A percentile compares a stretch with the other conserved stretches of the same genome.
These are phyloP conservation scores for Phellopilus nigrolimitatus DNA, from an alignment of 1,284 basidiomycete genomes.

Conservation along the genomic window DNA sequence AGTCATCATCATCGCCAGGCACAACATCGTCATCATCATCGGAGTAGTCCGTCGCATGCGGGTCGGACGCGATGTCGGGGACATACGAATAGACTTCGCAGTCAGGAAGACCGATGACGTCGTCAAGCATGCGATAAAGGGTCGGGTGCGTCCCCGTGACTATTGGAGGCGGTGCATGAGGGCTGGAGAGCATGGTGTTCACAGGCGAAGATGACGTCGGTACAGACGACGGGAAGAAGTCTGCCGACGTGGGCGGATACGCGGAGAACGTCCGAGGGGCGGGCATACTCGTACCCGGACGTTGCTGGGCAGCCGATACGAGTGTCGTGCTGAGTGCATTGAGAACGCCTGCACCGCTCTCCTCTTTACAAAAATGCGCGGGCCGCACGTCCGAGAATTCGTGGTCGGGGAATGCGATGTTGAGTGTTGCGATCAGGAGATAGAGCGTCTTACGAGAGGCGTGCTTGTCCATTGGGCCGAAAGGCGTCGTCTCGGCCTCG, in stretches of 20 bases:
- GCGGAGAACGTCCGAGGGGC: slow-evolving; percentile 77
- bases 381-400: slow-evolving; percentile 94
- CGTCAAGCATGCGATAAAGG: slow-evolving; percentile 84
- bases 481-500: slow-evolving; percentile 71
- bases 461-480: slow-evolving; percentile 72
- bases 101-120: slow-evolving; percentile 85
- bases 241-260: slow-evolving; percentile 68
- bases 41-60: slow-evolving; percentile 80
- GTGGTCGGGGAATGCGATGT: slow-evolving; percentile 96
- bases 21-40: slow-evolving; percentile 70
- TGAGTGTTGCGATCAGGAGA: slow-evolving; percentile 93
- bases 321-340: slow-evolving; percentile 79
- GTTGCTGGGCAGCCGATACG: slow-evolving; percentile 36
- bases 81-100: slow-evolving; percentile 96
- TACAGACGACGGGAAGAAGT: slow-evolving; percentile 68
- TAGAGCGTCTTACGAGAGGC: slow-evolving; percentile 84
- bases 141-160: slow-evolving; percentile 65
- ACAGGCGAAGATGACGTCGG: slow-evolving; percentile 66
- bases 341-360: slow-evolving; percentile 72
- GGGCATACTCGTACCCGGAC: slow-evolving; percentile 54
- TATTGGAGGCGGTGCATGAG: slow-evolving; percentile 56
- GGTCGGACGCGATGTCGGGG: slow-evolving; percentile 93
- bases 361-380: slow-evolving; percentile 84
- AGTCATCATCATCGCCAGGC: slow-evolving; percentile 54
- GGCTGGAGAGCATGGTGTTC: slow-evolving; percentile 51